These are phyloP conservation scores for Colletotrichum salicis DNA, from an alignment of 2,329 filamentous ascomycete genomes.

Conservation along the genomic window DNA sequence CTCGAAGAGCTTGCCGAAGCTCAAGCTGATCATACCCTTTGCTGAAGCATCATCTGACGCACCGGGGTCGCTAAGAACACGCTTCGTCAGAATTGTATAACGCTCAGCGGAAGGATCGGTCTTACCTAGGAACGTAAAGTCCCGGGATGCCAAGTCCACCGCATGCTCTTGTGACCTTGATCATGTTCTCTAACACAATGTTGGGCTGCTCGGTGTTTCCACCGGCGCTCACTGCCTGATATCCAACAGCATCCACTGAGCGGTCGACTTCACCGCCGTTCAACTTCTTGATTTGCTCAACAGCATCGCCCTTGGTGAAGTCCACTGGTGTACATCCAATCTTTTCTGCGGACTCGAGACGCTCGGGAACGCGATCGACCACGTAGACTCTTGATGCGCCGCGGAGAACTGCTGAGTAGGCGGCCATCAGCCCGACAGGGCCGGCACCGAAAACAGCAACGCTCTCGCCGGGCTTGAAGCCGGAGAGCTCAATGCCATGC, in stretches of 20 bases:
- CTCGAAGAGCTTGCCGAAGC: slow-evolving; percentile 75
- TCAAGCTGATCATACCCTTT: slow-evolving; percentile 72
- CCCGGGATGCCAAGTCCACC: slow-evolving; percentile 72
- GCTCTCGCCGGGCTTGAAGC: slow-evolving; percentile 70
- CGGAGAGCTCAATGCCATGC: slow-evolving; percentile 67
- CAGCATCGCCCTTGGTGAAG: slow-evolving; percentile 68
- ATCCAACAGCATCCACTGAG: slow-evolving; percentile 73
- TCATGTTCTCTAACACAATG: slow-evolving; percentile 72
- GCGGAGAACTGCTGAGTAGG: slow-evolving; percentile 69
- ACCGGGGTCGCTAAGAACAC: slow-evolving; percentile 64
- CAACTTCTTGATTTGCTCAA: slow-evolving; percentile 67
- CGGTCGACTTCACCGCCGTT: slow-evolving; percentile 69
- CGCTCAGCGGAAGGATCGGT: not conserved
- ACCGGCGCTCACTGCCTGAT: slow-evolving; percentile 67
- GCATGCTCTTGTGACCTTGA: slow-evolving; percentile 69
- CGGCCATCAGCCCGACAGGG: slow-evolving; percentile 74
- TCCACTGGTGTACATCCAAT: slow-evolving; percentile 71
- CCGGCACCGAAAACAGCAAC: slow-evolving; percentile 73
- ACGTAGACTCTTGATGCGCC: slow-evolving; percentile 71
- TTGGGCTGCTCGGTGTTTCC: slow-evolving; percentile 70
- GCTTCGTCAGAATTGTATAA: not conserved
- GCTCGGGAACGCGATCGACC: slow-evolving; percentile 70
- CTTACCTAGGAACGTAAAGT: slow-evolving; percentile 54
- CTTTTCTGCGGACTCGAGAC: slow-evolving; percentile 67
- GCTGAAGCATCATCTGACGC: slow-evolving; percentile 68